A percentile compares a stretch with the other conserved stretches of the same genome.
phyloP scores from a whole-genome alignment of 1,284 basidiomycete genomes.

The Microbotryomycetes sp. region DNA sequence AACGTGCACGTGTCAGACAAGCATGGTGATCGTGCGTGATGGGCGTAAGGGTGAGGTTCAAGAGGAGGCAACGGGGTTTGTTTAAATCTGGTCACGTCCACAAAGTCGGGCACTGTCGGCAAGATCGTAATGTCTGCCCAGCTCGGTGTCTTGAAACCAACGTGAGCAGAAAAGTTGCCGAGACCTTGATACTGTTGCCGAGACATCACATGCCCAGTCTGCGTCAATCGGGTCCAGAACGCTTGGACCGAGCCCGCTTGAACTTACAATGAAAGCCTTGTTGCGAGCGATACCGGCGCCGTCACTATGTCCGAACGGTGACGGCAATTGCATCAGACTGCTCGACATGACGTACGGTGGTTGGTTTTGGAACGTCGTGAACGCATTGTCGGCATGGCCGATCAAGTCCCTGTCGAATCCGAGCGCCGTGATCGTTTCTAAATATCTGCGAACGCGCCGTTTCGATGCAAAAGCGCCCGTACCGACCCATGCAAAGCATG shows the following conservation, averaged over 20 bases:
- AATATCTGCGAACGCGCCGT: slow-evolving; percentile 22
- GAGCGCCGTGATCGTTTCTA: slow-evolving; percentile 13
- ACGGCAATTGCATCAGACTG: slow-evolving; percentile 15
- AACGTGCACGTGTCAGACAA: slow-evolving; percentile 19
- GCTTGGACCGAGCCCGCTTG: background rate
- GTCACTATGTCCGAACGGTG: slow-evolving; percentile 24
- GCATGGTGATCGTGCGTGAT: slow-evolving; percentile 25
- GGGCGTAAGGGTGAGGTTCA: slow-evolving; percentile 13
- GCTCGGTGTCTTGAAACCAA: slow-evolving; percentile 8
- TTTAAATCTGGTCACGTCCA: background rate
- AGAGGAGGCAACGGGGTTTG: slow-evolving; percentile 1
- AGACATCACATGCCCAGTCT: background rate
- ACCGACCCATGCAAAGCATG: slow-evolving; percentile 38
- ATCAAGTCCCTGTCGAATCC: slow-evolving; percentile 20
- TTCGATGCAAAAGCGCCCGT: slow-evolving; percentile 35
- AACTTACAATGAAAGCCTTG: slow-evolving; percentile 30
- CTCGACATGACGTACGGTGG: slow-evolving; percentile 31
- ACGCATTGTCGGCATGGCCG: slow-evolving; percentile 35
- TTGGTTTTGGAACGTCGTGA: slow-evolving; percentile 33
- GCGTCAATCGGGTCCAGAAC: too few relatives aligned
- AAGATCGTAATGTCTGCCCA: slow-evolving; percentile 11
- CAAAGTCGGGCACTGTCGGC: background rate
- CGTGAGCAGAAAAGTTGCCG: background rate
- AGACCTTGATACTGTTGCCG: background rate
- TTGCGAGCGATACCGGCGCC: slow-evolving; percentile 29